A percentile compares a stretch with the other conserved stretches of the same genome.
These are phyloP conservation scores for Fomitopsis palustris DNA, from an alignment of 1,284 basidiomycete genomes.

Conservation along the genomic window DNA sequence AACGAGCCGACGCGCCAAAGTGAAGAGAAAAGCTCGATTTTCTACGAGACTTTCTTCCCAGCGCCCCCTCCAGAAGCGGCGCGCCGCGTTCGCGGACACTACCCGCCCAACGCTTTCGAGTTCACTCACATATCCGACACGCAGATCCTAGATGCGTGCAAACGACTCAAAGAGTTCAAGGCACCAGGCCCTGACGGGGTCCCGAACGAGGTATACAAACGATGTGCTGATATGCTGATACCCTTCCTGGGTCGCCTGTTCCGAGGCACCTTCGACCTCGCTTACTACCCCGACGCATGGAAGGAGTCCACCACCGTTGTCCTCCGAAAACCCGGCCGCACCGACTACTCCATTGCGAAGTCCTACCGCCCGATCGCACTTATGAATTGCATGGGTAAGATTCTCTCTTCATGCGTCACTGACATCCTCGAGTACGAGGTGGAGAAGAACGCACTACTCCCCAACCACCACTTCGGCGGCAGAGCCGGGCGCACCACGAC, in stretches of 20 bases:
- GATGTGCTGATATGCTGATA: conserved; percentile 22
- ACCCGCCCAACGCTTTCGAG: conserved; percentile 11
- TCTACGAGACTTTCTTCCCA: conserved; percentile 32
- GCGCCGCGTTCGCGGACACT: conserved; percentile 13
- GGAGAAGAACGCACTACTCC: conserved; percentile 13
- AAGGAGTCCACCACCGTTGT: conserved; percentile 29
- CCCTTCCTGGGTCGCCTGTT: conserved; percentile 27
- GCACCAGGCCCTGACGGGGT: conserved; percentile 28
- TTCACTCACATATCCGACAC: conserved; percentile 17
- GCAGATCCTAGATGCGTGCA: conserved; percentile 17
- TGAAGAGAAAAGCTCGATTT: conserved; percentile 23
- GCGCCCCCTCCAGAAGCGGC: conserved; percentile 8
- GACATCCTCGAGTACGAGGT: conserved; percentile 12
- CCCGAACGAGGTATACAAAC: conserved; percentile 21
- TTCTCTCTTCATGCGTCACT: conserved; percentile 26
- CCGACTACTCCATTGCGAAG: conserved; percentile 30
- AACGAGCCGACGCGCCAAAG: conserved; percentile 15
- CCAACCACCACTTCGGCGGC: conserved; percentile 32
- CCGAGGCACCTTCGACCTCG: conserved; percentile 22
- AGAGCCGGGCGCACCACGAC: conserved; percentile 31
- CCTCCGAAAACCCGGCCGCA: conserved; percentile 35
- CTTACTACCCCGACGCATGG: conserved; percentile 31
- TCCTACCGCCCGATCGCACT: conserved; percentile 40
- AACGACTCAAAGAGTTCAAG: conserved; percentile 14
- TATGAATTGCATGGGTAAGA: conserved; percentile 33